These are phyloP conservation scores for Marchantia paleacea DNA, from an alignment of 225 moss, liverwort and hornwort genomes.

Conservation along the genomic window DNA sequence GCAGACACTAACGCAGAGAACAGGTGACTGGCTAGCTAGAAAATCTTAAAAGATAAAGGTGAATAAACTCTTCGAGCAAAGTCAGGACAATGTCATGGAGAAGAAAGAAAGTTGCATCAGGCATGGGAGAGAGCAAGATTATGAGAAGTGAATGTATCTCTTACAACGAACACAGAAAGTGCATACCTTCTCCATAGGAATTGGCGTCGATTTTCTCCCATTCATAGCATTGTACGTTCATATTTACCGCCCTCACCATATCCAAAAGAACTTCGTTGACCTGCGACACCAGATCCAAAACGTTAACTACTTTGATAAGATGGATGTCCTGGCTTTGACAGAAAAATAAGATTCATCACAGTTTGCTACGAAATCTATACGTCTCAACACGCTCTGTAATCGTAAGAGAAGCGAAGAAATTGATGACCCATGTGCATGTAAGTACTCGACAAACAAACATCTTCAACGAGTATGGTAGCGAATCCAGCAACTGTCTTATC, in stretches of 20 bases:
- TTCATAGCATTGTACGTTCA: slow-evolving; percentile 39
- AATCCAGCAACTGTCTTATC: neutral
- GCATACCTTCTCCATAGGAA: slow-evolving; percentile 35
- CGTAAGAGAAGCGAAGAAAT: no score
- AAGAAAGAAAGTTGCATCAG: neutral
- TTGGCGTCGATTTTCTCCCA: slow-evolving; percentile 39
- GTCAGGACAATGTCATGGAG: neutral
- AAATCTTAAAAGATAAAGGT: neutral
- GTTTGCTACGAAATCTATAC: no score
- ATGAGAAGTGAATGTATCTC: neutral
- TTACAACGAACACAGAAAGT: neutral
- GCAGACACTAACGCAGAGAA: no score
- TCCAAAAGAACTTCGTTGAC: slow-evolving; percentile 70
- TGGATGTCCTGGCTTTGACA: no score
- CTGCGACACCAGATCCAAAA: slow-evolving; percentile 33
- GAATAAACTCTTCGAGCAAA: no score
- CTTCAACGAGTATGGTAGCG: neutral
- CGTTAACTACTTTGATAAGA: neutral
- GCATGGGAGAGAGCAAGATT: neutral
- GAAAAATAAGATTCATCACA: no score
- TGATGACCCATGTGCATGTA: neutral
- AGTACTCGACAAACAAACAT: neutral
- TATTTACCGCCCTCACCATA: slow-evolving; percentile 50
- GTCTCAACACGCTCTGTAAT: no score
- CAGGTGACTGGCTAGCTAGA: neutral